Base-by-base conservation (phyloP, 2,329 filamentous ascomycete species). In the Gnomoniopsis sp. region DNA sequence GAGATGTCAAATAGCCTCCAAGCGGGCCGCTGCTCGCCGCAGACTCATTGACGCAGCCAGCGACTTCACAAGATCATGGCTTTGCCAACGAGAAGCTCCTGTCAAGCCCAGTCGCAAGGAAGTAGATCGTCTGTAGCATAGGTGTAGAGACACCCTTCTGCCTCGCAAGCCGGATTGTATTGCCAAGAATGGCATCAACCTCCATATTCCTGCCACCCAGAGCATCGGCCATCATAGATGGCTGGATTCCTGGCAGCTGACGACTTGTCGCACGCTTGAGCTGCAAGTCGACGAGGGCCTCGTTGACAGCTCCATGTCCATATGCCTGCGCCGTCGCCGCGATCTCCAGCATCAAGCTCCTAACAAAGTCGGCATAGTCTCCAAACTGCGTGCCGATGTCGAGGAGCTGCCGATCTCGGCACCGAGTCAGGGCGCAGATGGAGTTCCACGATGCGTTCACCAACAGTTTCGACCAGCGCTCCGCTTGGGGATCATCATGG, bases 401-500 rank as follows among this genome's bases (percentile, higher is more conserved):
- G 15, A 57, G 54, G 10, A 90, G 71, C 69, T 90, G 88, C 22
- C 72, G 70, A 55, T 84, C 81, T 2, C 79, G 75, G 1, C 87
- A 86, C 14, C 86, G 85, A 1, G 82, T 83, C 0, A 91, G 78
- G 8, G 90, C 87, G 2, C 87, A 85, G 1, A 84, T 87, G 0
- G 88, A 87, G 72, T 91, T 91, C 80, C 90, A 88, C 53, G 86
- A 84, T 0, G 87, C 86, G 70, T 91, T 91, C 76, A 91, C 90
- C 66, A 86, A 87, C 62, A 90, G 83, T 71, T 91, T 91, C 71
- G 90, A 88, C 88, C 88, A 91, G 23, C 88, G 79, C 19, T 90
- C 82, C 46, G 85, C 81, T 71, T 91, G 88, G 49, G 91, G 75
- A 60, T 85, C 87, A 70, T 91, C 88, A 59, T 79, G 79, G 63